A percentile compares a stretch with the other conserved stretches of the same genome.
phyloP scores from a whole-genome alignment of 306 rosid genomes.

The Ziziphus jujuba region DNA sequence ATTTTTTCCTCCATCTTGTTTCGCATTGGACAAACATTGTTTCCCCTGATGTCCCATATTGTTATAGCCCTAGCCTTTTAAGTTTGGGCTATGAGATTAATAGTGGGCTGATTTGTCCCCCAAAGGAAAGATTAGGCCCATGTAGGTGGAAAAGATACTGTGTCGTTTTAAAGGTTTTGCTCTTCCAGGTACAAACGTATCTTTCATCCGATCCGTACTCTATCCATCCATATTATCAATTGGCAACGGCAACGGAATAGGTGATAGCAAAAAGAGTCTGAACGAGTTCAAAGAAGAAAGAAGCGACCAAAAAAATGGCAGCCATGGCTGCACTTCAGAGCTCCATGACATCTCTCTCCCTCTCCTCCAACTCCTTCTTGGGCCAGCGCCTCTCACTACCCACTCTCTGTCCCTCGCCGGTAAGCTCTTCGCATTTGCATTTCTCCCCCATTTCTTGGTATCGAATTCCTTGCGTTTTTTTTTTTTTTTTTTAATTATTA shows the following conservation, averaged over 20 bases:
- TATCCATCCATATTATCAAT: conserved; percentile 38
- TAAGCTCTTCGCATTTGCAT: conserved; percentile 15
- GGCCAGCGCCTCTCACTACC: conserved; percentile 71
- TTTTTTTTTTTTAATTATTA: too few species aligned
- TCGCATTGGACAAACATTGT: too few species aligned
- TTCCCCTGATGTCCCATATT: too few species aligned
- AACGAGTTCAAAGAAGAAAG: too few species aligned
- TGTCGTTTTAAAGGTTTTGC: conserved; percentile 27
- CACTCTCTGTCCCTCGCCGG: conserved; percentile 49
- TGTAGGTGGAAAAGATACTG: not conserved
- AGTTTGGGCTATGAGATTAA: too few species aligned
- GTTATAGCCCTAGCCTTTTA: too few species aligned
- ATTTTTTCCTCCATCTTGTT: too few species aligned
- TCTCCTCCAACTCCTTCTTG: conserved; percentile 75
- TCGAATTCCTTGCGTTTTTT: not conserved
- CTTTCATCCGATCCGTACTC: not conserved
- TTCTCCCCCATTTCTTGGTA: not conserved
- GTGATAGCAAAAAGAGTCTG: too few species aligned
- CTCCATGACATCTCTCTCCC: conserved; percentile 71
- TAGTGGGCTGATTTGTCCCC: too few species aligned
- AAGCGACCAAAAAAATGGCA: conserved; percentile 58
- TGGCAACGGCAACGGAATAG: too few species aligned
- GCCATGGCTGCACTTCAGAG: conserved; percentile 89
- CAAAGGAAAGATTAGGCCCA: too few species aligned
- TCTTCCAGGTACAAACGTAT: too few species aligned